phyloP scores from a whole-genome alignment of 108 stramenopile species.

The Skeletonema marinoi region DNA sequence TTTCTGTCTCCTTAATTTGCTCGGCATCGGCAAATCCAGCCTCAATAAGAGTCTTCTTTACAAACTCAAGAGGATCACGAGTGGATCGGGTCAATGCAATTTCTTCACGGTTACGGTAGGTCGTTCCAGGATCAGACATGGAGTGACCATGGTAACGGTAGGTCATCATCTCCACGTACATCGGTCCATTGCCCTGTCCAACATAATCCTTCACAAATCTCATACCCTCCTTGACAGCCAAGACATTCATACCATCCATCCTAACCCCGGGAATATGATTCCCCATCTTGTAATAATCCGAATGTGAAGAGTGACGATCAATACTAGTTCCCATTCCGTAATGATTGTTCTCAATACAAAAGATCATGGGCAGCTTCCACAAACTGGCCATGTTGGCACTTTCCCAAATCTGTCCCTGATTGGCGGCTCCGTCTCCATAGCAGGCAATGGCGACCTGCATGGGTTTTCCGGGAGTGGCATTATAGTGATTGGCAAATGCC shows the following conservation, averaged over 20 bases:
- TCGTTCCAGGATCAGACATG: slow-evolving; percentile 99
- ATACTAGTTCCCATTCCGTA: slow-evolving; percentile 99
- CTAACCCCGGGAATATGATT: slow-evolving; percentile 97
- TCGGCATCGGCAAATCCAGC: slow-evolving; percentile 87
- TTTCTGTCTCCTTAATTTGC: slow-evolving; percentile 97
- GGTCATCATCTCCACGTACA: slow-evolving; percentile 98
- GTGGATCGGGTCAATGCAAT: slow-evolving; percentile 96
- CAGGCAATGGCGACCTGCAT: slow-evolving; percentile 98
- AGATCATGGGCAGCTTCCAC: slow-evolving; percentile 98
- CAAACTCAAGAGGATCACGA: slow-evolving; percentile 97
- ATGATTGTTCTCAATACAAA: slow-evolving; percentile 99
- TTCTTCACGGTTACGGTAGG: slow-evolving; percentile 99
- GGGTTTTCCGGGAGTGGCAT: slow-evolving; percentile 87
- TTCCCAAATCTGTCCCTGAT: slow-evolving; percentile 99
- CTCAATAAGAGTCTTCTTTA: slow-evolving; percentile 93
- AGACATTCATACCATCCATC: slow-evolving; percentile 99
- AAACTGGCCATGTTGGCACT: slow-evolving; percentile 93
- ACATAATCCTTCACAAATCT: slow-evolving; percentile 93
- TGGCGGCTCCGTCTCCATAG: slow-evolving; percentile 99
- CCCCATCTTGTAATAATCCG: slow-evolving; percentile 99
- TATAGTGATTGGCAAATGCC: slow-evolving; percentile 98
- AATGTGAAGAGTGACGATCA: slow-evolving; percentile 93
- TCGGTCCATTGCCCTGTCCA: slow-evolving; percentile 96
- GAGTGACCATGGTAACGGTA: slow-evolving; percentile 99
- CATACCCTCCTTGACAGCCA: slow-evolving; percentile 97